Percentiles rank a stretch among this genome's conserved stretches.
phyloP scores from a whole-genome alignment of 169 alveolate species.

The Plasmodium coatneyi region DNA sequence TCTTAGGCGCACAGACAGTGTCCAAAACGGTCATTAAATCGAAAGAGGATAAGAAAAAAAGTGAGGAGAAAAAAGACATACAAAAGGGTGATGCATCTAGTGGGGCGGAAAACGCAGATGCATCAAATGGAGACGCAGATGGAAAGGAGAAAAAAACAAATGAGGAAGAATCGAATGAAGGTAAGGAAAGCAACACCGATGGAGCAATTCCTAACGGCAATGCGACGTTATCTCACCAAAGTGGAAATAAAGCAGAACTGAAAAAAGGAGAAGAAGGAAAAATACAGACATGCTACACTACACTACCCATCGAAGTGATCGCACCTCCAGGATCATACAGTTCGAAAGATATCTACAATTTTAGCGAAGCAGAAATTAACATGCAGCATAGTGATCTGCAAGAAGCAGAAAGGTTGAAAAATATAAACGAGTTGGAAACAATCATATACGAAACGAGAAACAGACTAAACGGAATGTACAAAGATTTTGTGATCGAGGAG shows the following conservation, averaged over 20 bases:
- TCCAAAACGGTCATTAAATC: conserved; percentile 35
- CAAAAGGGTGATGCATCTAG: background rate
- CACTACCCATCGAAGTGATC: conserved; percentile 75
- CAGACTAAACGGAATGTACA: conserved; percentile 79
- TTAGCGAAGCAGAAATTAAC: conserved; percentile 76
- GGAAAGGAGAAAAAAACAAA: background rate
- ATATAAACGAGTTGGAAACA: conserved; percentile 83
- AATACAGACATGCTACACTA: conserved; percentile 63
- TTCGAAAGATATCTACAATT: conserved; percentile 69
- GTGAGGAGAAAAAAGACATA: conserved; percentile 25
- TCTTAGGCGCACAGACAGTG: conserved; percentile 53
- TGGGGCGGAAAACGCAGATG: background rate
- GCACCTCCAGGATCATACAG: conserved; percentile 72
- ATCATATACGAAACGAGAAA: conserved; percentile 79
- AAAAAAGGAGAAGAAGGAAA: conserved; percentile 79
- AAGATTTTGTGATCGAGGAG: conserved; percentile 80
- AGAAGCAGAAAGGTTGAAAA: conserved; percentile 80
- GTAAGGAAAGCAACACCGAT: conserved; percentile 43
- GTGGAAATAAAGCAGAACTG: conserved; percentile 23
- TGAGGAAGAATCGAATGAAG: conserved; percentile 29
- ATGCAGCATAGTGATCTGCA: conserved; percentile 75
- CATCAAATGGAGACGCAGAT: background rate
- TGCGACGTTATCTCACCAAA: background rate
- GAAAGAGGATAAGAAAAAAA: conserved; percentile 49
- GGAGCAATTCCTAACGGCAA: conserved; percentile 19